Evolutionary conservation across 2,329 filamentous ascomycete species (phyloP).

Genomic region (Cladosporium sp.): DNA sequence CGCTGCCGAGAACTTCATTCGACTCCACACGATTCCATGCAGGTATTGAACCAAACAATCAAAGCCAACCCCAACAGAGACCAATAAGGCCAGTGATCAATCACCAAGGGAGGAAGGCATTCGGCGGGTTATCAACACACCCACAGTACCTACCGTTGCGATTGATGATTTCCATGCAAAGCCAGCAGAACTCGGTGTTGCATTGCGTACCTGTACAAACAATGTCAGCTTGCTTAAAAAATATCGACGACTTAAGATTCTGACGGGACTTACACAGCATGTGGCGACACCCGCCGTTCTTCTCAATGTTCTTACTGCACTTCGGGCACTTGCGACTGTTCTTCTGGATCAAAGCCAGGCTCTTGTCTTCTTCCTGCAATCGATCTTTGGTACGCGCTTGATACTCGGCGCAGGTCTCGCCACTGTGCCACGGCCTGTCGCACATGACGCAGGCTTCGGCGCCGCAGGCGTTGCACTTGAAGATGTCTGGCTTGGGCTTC

Average conservation of each 20-base stretch:
- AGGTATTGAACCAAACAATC: no score
- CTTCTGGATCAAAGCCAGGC: conserved; percentile 17
- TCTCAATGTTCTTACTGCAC: conserved; percentile 27
- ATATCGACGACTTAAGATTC: no score
- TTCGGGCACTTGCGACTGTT: conserved; percentile 27
- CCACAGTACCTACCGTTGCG: background rate
- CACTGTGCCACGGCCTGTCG: conserved; percentile 28
- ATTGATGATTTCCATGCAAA: conserved; percentile 19
- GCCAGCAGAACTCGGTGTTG: conserved; percentile 28
- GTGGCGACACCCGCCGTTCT: conserved; percentile 28
- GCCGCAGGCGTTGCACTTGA: conserved; percentile 26
- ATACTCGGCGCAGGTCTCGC: conserved; percentile 33
- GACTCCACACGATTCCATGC: no score
- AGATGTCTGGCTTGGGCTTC: conserved; percentile 33
- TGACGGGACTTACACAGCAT: conserved; percentile 24
- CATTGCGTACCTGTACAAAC: conserved; percentile 18
- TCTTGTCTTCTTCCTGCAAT: conserved; percentile 27
- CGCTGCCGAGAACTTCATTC: no score
- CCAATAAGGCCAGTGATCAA: no score
- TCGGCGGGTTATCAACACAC: no score
- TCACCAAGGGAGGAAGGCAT: no score
- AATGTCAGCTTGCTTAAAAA: background rate
- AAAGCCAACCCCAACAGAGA: no score
- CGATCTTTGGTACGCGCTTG: conserved; percentile 20
- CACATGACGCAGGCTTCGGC: conserved; percentile 27